Evolutionary conservation across 176 grass and related monocot species (phyloP).

Genomic region (Triticum dicoccoides): DNA sequence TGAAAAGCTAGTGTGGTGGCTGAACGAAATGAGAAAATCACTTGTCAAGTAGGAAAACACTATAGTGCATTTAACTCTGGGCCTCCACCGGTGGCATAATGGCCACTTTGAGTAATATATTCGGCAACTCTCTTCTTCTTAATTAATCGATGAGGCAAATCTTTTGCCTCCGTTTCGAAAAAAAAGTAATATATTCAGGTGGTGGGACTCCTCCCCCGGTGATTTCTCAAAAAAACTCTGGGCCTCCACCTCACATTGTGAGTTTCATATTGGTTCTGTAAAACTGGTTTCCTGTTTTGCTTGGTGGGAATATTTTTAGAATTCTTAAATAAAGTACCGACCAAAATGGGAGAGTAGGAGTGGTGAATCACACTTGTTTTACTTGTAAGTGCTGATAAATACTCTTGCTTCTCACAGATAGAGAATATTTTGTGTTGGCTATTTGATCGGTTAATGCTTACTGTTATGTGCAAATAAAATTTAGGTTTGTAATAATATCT

Average conservation of each 20-base stretch:
- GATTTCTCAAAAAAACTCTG: neutral
- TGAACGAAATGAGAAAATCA: neutral
- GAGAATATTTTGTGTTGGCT: neutral
- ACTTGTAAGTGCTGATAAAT: neutral
- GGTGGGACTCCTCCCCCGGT: too few species aligned
- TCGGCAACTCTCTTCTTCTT: too few species aligned
- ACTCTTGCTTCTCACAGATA: neutral
- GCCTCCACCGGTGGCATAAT: neutral
- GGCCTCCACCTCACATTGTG: neutral
- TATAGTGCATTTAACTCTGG: neutral
- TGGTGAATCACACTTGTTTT: neutral
- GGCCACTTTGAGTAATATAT: too few species aligned
- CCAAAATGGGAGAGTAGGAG: neutral
- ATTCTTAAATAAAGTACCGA: neutral
- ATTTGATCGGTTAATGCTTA: slow-evolving; percentile 2
- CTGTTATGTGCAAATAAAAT: neutral
- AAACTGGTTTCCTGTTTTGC: neutral
- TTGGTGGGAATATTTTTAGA: neutral
- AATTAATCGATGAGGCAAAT: too few species aligned
- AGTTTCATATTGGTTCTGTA: neutral
- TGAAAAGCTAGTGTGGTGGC: neutral
- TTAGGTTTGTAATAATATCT: slow-evolving; percentile 20
- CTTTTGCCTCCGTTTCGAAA: too few species aligned
- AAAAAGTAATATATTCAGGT: too few species aligned
- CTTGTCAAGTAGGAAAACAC: neutral